Conservation (phyloP, 139 green algal species). For the Tetraselmis striata region DNA sequence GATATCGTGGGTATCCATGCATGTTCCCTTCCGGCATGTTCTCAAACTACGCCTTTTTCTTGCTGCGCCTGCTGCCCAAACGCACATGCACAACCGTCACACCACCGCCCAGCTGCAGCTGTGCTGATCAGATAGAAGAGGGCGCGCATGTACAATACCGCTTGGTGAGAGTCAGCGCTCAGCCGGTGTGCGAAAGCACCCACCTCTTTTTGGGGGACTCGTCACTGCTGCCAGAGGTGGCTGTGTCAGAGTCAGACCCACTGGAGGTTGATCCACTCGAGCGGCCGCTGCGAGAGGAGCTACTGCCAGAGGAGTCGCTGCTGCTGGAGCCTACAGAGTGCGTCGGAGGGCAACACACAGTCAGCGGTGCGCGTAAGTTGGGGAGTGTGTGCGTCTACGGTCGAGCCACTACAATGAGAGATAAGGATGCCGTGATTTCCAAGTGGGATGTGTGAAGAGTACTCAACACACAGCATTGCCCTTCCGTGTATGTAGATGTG, state of each 20-base stretch:
- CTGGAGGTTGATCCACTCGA: constrained; percentile 12
- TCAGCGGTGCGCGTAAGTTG: no score
- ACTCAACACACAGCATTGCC: no score
- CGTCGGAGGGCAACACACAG: neutral
- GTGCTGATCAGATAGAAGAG: neutral
- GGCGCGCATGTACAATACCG: no score
- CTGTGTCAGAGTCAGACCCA: constrained; percentile 9
- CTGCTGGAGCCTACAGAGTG: neutral
- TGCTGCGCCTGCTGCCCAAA: constrained; percentile 7
- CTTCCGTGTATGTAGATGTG: no score
- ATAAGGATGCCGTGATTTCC: no score
- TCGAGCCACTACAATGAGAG: no score
- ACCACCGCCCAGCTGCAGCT: no score
- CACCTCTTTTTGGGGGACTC: constrained; percentile 11
- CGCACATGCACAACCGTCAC: no score
- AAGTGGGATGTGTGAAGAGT: no score
- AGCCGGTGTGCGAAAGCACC: neutral
- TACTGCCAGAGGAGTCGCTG: constrained; percentile 14
- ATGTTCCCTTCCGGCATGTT: neutral
- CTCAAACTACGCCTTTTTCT: neutral
- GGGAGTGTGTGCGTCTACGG: no score
- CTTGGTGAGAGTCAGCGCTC: no score
- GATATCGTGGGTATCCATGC: no score
- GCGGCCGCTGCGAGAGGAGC: constrained; percentile 3
- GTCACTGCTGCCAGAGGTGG: constrained; percentile 10